A percentile compares a stretch with the other conserved stretches of the same genome.
Conservation (phyloP, 495 filamentous ascomycete species). For the Neurospora sp. region DNA sequence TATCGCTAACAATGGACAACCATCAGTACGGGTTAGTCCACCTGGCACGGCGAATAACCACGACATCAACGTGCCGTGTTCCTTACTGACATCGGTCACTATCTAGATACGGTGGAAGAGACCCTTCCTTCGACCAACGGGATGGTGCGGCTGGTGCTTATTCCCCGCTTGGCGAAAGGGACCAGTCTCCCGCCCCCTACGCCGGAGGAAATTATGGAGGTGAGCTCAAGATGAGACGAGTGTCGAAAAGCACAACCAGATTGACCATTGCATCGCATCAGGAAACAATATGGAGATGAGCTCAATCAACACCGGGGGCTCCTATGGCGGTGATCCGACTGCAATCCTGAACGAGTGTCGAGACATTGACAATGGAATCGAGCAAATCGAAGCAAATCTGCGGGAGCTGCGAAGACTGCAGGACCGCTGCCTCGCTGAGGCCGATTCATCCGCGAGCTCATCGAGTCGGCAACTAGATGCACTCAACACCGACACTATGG, state of each 20-base stretch:
- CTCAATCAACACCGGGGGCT: constrained; percentile 32
- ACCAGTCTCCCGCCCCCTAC: not conserved
- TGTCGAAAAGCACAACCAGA: not conserved
- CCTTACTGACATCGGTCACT: constrained; percentile 14
- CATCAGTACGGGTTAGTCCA: constrained; percentile 19
- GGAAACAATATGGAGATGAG: constrained; percentile 54
- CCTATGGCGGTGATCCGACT: constrained; percentile 48
- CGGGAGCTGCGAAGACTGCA: constrained; percentile 49
- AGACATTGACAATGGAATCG: constrained; percentile 65
- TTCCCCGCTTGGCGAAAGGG: constrained; percentile 19
- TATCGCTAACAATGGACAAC: constrained; percentile 17
- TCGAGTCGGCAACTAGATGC: constrained; percentile 47
- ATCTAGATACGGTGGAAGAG: constrained; percentile 34
- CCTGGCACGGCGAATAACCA: not conserved
- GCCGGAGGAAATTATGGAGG: constrained; percentile 31
- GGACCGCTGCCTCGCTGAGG: constrained; percentile 47
- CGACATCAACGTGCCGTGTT: not conserved
- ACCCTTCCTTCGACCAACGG: constrained; percentile 44
- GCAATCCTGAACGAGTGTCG: constrained; percentile 74
- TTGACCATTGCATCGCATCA: constrained; percentile 9
- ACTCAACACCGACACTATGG: constrained; percentile 63
- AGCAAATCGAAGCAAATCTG: constrained; percentile 58
- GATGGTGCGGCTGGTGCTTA: constrained; percentile 22
- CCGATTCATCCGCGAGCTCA: constrained; percentile 41
- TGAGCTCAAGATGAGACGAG: constrained; percentile 22